Base-by-base conservation (phyloP, 345 rosid genomes). In the Crucihimalaya himalaica region DNA sequence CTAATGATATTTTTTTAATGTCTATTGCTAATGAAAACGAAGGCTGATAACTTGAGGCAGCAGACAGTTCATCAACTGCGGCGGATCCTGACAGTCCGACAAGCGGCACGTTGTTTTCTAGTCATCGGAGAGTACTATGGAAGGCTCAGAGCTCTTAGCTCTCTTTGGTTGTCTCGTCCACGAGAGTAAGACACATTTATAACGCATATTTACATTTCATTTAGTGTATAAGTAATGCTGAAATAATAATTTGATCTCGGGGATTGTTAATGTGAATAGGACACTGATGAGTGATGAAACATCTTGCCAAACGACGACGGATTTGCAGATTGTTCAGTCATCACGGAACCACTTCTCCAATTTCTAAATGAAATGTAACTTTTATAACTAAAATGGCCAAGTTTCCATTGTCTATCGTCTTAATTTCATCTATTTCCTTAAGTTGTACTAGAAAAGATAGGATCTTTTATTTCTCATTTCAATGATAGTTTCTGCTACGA, bases 41-140 rank as follows among this genome's bases (percentile, higher is more conserved):
- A 95, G 98, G 98, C 97, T 58, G 99, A 95, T 83, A 87, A 92
- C 78, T 81, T 95, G 79, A 88, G 99, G 68, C 99, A 95, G 28
- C 99, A 92, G 69, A 95, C 90, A 15, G 87, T 95, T 68, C 99
- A 95, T 72, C 99, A 92, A 37, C 42, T 95, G 14, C 84, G 84
- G 8, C 84, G 89, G 57, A 90, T 95, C 73, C 68, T 95, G 74
- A 95, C 98, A 0, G 84, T 87, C 12, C 73, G 99, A 46, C 99
- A 95, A 76, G 97, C 92, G 0, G 98, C 98, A 0, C 79, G 97
- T 46, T 87, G 97, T 82, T 95, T 92, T 75, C 69, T 92, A 76
- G 93, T 88, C 72, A 92, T 92, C 40, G 97, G 92, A 73, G 99
- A 95, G 66, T 95, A 87, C 35, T 86, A 90, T 10, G 96, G 87